Base-by-base conservation (phyloP, 2,329 filamentous ascomycete genomes). In the Hypomyces rosellus region DNA sequence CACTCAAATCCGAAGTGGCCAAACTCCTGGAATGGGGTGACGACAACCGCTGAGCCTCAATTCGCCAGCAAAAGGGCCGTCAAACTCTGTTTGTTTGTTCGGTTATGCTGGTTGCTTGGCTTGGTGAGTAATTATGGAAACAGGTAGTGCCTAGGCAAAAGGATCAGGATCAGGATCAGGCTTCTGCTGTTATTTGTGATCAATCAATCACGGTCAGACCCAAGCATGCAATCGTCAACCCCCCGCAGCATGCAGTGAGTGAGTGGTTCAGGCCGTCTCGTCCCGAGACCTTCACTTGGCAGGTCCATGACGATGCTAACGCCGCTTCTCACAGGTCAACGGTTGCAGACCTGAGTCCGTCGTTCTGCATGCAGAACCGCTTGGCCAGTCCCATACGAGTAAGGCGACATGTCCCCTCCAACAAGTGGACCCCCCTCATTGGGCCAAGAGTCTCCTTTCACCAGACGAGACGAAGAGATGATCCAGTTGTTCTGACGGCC, bases 1-100 rank as follows among this genome's bases (percentile, higher is more conserved):
- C n/a, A 34, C 39, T 5, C 11, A 15, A 15, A 33, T 47, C 49
- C 49, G 49, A 51, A 34, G 49, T 51, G 49, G 49, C 49, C 49
- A 51, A 51, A 47, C 13, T 38, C 38, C 45, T 39, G 30, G n/a
- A 18, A 18, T 47, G 49, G 20, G 20, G 43, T 45, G 49, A 47
- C 49, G 36, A 38, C 16, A n/a, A 43, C n/a, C 49, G 49, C 45
- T 44, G 45, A 46, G 48, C 48, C 48, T 18, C 44, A 41, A 44
- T 30, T 30, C 25, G 6, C 25, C 25, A 30, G 8, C 25, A 4
- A 30, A 30, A 30, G 25, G 25, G 8, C 25, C 25, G 6, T 30
- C 25, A n/a, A n/a, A n/a, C 14, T 41, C 7, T 41, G 39, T 41
- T 13, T 41, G n/a, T 41, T 3, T 41, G 39, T 41, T 13, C 22